phyloP scores from a whole-genome alignment of 2,329 filamentous ascomycete species.

The Neonectria punicea region DNA sequence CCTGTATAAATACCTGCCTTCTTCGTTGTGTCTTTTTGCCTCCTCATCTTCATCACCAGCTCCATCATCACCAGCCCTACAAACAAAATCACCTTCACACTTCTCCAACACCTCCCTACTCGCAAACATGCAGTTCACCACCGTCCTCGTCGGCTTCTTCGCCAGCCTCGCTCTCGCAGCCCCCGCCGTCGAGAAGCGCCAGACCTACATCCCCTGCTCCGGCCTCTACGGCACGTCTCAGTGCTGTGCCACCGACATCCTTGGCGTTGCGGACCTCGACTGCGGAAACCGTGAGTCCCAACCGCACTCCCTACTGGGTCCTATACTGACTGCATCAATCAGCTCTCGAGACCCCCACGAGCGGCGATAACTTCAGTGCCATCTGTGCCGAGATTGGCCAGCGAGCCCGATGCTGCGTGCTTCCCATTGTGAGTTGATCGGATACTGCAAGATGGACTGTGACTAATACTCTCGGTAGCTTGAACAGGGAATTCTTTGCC shows the following conservation, averaged over 20 bases:
- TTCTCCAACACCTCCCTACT: not conserved
- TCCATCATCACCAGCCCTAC: not conserved
- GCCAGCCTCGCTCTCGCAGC: conserved; percentile 41
- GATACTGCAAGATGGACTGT: fast-evolving
- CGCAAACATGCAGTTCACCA: conserved; percentile 47
- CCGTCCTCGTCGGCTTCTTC: conserved; percentile 41
- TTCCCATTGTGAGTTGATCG: conserved; percentile 55
- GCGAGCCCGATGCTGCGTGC: conserved; percentile 66
- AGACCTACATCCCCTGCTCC: conserved; percentile 53
- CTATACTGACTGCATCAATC: conserved; percentile 9
- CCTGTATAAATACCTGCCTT: not conserved
- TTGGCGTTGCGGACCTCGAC: conserved; percentile 66
- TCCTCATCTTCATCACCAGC: not conserved
- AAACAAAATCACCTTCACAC: not conserved
- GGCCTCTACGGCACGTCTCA: conserved; percentile 57
- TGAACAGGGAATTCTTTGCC: conserved; percentile 50
- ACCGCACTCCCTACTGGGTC: fast-evolving
- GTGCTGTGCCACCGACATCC: conserved; percentile 72
- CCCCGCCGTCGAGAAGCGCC: conserved; percentile 47
- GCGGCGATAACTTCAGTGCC: conserved; percentile 55
- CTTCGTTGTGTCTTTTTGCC: not conserved
- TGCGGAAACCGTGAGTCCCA: conserved; percentile 62
- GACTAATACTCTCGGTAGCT: conserved; percentile 24
- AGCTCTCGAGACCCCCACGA: conserved; percentile 48
- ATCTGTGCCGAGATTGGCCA: conserved; percentile 62